Evolutionary conservation across 2,329 filamentous ascomycete genomes (phyloP).

Genomic region (Pseudocercospora ulei): DNA sequence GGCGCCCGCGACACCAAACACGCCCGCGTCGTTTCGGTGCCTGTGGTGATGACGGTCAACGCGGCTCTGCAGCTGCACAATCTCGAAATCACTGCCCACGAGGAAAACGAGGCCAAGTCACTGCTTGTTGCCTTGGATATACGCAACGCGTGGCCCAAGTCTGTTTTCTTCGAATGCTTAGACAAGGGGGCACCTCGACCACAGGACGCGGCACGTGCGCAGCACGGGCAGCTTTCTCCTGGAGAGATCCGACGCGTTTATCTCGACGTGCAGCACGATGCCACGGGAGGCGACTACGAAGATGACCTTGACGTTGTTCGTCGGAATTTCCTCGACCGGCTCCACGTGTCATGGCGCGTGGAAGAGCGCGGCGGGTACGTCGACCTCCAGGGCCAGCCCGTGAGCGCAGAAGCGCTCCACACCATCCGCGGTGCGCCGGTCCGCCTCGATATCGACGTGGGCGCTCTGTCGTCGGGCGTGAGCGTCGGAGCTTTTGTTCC

Average conservation of each 20-base stretch:
- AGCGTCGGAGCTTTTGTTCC: conserved; percentile 17
- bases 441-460: conserved; percentile 9
- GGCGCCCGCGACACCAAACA: conserved; percentile 13
- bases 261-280: conserved; percentile 11
- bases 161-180: conserved; percentile 45
- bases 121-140: conserved; percentile 75
- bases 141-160: conserved; percentile 80
- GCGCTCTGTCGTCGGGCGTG: background rate
- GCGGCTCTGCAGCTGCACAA: conserved; percentile 74
- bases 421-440: conserved; percentile 17
- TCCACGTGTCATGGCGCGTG: conserved; percentile 22
- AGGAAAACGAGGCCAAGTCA: conserved; percentile 48
- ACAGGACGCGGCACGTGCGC: conserved; percentile 3
- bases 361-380: conserved; percentile 23
- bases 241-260: conserved; percentile 23
- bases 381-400: conserved; percentile 17
- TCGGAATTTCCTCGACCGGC: conserved; percentile 15
- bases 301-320: conserved; percentile 16
- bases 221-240: conserved; percentile 17
- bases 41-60: conserved; percentile 81
- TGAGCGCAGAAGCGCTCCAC: conserved; percentile 17
- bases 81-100: conserved; percentile 61
- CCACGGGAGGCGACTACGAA: conserved; percentile 11
- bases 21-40: conserved; percentile 50
- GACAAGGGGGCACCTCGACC: conserved; percentile 8